Base-by-base conservation (phyloP, 352 stramenopile species). In the Achlya hypogyna region DNA sequence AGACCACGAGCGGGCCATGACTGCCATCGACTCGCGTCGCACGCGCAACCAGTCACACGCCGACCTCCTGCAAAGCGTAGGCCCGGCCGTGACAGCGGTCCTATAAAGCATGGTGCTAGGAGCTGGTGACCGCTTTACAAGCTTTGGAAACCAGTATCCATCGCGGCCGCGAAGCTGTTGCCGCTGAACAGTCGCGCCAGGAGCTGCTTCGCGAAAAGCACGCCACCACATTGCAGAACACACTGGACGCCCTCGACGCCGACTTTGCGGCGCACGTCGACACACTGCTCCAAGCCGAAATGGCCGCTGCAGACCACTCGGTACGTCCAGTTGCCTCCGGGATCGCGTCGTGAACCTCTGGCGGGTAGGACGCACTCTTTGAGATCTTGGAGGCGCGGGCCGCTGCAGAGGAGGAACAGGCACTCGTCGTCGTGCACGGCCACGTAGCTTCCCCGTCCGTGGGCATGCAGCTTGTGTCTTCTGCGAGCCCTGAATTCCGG, bases 121-220 rank as follows among this genome's bases (percentile, higher is more conserved):
- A 88, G 51, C 76, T 89, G 20, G 53, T 87, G 0, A 72, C 80
- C 12, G 76, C 79, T 9, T 70, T 89, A 8, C 86, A 85, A 18
- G 73, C 80, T 25, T 71, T 89, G 1, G 82, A 91, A 45, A 43
- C 72, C 9, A 72, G 75, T 27, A 78, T 88, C 29, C 60, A 70
- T 1, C 62, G 71, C 18, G 82, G 81, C 0, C 75, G 78, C n/a
- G 9, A 64, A 28, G 72, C 79, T 51, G 75, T 91, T 12, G 40
- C 75, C 14, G 54, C 75, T 5, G 80, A 91, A 53, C 76, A 82
- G 40, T 52, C 72, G 9, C 71, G 78, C 0, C 81, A 88, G 56
- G 58, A 76, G 3, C 66, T 69, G 4, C 22, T 90, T 14, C 72
- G 73, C 0, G 73, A 77, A 1, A 68, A 82, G 63, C 76, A 87